phyloP scores from a whole-genome alignment of 108 stramenopile genomes.

The Nannochloropsis gaditana region DNA sequence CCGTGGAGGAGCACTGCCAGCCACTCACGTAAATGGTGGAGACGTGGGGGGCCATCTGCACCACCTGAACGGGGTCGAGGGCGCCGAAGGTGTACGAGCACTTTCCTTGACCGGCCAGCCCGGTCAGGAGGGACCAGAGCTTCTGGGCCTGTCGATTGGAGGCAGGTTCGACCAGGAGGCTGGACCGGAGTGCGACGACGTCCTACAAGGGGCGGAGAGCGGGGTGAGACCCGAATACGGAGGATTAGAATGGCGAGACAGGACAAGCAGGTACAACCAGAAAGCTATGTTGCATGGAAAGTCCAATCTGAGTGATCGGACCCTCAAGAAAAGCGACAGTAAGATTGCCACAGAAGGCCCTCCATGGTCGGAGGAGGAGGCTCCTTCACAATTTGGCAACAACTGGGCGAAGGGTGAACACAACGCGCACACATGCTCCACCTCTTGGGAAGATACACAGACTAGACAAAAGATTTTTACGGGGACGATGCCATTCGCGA shows the following conservation, averaged over 20 bases:
- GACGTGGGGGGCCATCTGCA: slow-evolving; percentile 87
- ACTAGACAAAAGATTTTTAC: too few relatives aligned
- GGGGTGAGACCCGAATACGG: not conserved
- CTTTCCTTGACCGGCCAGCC: slow-evolving; percentile 55
- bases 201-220: slow-evolving; percentile 45
- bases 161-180: slow-evolving; percentile 30
- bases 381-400: too few relatives aligned
- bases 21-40: slow-evolving; percentile 78
- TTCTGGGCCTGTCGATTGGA: slow-evolving; percentile 44
- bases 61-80: slow-evolving; percentile 88
- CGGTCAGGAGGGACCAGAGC: slow-evolving; percentile 45
- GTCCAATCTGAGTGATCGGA: too few relatives aligned
- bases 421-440: too few relatives aligned
- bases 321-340: too few relatives aligned
- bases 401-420: too few relatives aligned
- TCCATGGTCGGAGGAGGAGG: too few relatives aligned
- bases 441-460: too few relatives aligned
- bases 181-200: slow-evolving; percentile 48
- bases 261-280: not conserved
- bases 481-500: too few relatives aligned
- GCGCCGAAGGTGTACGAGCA: slow-evolving; percentile 92
- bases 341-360: too few relatives aligned
- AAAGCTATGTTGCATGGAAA: too few relatives aligned
- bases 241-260: not conserved
- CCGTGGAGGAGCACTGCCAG: slow-evolving; percentile 88